Conservation (phyloP, 345 rosid genomes). For the Excoecaria cochinchinensis region DNA sequence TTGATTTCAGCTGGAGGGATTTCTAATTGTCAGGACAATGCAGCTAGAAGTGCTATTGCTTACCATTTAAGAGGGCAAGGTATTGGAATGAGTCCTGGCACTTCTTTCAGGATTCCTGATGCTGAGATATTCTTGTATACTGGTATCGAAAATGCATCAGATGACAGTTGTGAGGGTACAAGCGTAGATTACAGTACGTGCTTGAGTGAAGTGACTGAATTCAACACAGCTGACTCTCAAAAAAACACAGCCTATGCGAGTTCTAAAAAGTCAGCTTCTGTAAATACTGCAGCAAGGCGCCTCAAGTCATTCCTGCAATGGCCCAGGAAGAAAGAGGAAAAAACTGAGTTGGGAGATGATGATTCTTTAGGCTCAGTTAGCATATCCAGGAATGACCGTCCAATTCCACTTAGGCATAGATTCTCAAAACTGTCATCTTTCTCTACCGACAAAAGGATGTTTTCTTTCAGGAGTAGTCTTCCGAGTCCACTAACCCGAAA, state of each 20-base stretch:
- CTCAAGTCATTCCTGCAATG: constrained; percentile 68
- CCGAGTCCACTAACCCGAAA: constrained; percentile 70
- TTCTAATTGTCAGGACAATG: constrained; percentile 39
- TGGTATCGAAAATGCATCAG: constrained; percentile 38
- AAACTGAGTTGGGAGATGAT: constrained; percentile 27
- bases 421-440: constrained; percentile 46
- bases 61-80: constrained; percentile 58
- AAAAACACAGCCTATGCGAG: constrained; percentile 2
- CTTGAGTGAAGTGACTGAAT: constrained; percentile 46
- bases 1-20: constrained; percentile 81
- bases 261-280: constrained; percentile 31
- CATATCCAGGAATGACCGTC: constrained; percentile 31
- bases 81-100: constrained; percentile 72
- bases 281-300: constrained; percentile 44
- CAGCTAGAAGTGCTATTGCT: constrained; percentile 38
- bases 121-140: constrained; percentile 78
- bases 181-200: constrained; percentile 42
- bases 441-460: constrained; percentile 41
- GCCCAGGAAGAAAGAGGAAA: constrained; percentile 52
- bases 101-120: constrained; percentile 77
- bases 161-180: constrained; percentile 31
- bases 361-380: constrained; percentile 31
- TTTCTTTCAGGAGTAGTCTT: constrained; percentile 48
- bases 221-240: constrained; percentile 11
- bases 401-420: constrained; percentile 65